Evolutionary conservation across 768 basidiomycete species (phyloP), one percentile per base, ranked within the genome.

Genomic region (Neoboletus magnificus): DNA sequence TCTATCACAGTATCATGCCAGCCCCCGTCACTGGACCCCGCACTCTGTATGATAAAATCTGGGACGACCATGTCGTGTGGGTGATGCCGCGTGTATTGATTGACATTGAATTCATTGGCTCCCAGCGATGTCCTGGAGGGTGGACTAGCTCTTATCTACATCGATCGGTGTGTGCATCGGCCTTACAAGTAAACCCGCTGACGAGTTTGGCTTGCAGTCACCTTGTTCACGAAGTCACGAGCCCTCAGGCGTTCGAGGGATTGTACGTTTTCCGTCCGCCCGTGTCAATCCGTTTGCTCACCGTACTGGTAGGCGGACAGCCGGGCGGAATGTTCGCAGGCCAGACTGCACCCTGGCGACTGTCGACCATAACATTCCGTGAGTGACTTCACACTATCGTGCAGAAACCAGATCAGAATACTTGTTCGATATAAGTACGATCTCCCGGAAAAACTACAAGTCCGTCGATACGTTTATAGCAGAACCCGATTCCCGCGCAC

Each of bases 31-130:
- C 76, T 51, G 73, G 78, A 22, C 92, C 93, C 11, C 86, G 93
- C 58, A 98, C 96, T 35, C 79, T 98, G 30, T 97, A 98, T 74
- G 96, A 98, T 75, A 98, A 98, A 77, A 93, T 98, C 60, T 97
- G 91, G 86, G 93, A 97, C 62, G 93, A 98, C 70, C 96, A 98
- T 75, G 84, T 96, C 67, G 89, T 98, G 85, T 93, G 65, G 58
- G 90, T 61, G 30, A 49, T 48, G 16, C 11, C 25, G 30, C 45
- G 4, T 35, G 27, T 71, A 49, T 45, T 52, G 48, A 27, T 20
- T 20, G 54, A 50, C 36, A n/a, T 37, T 18, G 12, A 51, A 22
- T 55, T 67, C 48, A 62, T 30, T 29, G 29, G 3, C 22, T 40
- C 61, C 43, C 64, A 92, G 91, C 36, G 81, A 89, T 65, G 70